Base-by-base conservation (phyloP, 495 filamentous ascomycete species). In the Bacidia rubella region DNA sequence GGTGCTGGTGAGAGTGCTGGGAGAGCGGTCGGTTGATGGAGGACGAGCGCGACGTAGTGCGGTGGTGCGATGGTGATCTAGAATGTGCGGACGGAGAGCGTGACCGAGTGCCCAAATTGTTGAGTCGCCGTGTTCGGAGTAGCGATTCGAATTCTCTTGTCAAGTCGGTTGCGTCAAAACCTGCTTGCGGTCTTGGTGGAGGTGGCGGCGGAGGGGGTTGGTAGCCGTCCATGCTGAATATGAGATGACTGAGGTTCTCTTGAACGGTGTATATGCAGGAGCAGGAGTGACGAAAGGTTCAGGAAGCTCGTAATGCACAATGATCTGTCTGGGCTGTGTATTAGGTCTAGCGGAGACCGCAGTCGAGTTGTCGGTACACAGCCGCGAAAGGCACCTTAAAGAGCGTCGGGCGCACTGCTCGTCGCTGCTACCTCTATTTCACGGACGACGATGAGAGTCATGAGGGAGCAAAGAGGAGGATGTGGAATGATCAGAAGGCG, bases 71-170 rank as follows among this genome's bases (percentile, higher is more conserved):
- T 49, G 65, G 62, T 42, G 82, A 80, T 27, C 73, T 72, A 22
- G 65, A 75, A 41, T 70, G 69, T 7, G 29, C 15, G 4, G 83
- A 73, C 35, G 47, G 47, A n/a, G 47, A 49, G 47, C 70, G 69
- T 55, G 70, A 59, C 51, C 76, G 67, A 62, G 79, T 74, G 29
- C 73, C 69, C 26, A 95, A 74, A 52, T 85, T 82, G 63, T 81
- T 86, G 68, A 93, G 78, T 63, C 86, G 74, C 65, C 81, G 86
- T 32, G 78, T 83, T 62, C 82, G 79, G 63, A 94, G 73, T 45
- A 89, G 65, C 51, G 86, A 80, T 57, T 90, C 82, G 63, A 92
- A 94, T 60, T 83, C 79, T 39, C 68, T 61, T 35, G 77, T 80
- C 41, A 83, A 63, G 20, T 76, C 70, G 11, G 61, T 46, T 23